Base-by-base conservation (phyloP, 805 yeast species). In the Lipomyces kockii region DNA sequence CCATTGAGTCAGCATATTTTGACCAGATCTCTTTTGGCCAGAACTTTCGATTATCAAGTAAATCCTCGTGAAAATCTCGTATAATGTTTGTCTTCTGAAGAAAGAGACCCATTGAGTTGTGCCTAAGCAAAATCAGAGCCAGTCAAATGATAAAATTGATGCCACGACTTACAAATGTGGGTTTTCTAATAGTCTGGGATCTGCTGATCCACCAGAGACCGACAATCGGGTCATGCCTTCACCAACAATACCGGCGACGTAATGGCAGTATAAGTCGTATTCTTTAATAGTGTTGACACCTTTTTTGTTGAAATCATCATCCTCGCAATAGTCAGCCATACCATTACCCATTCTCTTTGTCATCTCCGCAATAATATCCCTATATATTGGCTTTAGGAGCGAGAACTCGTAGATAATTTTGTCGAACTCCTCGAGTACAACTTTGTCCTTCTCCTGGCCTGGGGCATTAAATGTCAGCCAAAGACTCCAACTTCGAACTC, bases 231-330 rank as follows among this genome's bases (percentile, higher is more conserved):
- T 92, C 73, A 92, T 83, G 2, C 99, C 99, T 76, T 92, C 97
- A 65, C 99, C 99, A 53, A 95, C 98, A 62, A 95, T 83, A 1
- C 99, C 99, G 1, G 99, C 99, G 67, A 95, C 99, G 76, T 93
- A 91, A 80, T 93, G 93, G 80, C 99, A 95, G 82, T 95, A 95
- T 69, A 89, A 82, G 77, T 95, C 93, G 77, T 90, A 95, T 76
- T 92, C 98, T 68, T 84, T 82, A 57, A 90, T 77, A 0, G 97
- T 91, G 60, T 81, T 81, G 58, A 95, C 88, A 1, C 98, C 98
- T 69, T 86, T 86, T 72, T 85, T 77, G 77, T 91, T 92, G 81
- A 91, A 91, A 70, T 88, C 84, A 61, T 89, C 95, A 75, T 89
- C 87, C 74, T 84, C 81, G 62, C 73, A 73, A 79, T 93, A 95